Evolutionary conservation across 179 eudicot genomes (phyloP).

Genomic region (Actinidia chinensis): DNA sequence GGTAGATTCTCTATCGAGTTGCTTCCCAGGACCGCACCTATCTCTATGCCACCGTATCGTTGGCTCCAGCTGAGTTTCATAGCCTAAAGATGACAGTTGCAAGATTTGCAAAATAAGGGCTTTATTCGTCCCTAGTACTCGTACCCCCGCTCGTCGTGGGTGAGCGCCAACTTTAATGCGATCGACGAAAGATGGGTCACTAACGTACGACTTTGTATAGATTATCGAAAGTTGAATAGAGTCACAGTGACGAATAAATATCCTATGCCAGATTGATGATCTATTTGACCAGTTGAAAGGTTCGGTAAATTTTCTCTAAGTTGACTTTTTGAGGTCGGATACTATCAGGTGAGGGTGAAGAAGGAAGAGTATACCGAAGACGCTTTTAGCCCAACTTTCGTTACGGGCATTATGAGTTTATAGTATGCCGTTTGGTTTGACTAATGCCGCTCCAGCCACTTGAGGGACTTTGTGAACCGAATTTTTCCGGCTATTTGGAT

Average conservation of each 20-base stretch:
- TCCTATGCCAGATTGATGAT: not conserved
- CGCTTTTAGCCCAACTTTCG: too few species aligned
- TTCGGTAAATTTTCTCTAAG: too few species aligned
- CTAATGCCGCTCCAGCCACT: too few species aligned
- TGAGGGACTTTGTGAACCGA: too few species aligned
- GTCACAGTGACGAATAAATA: not conserved
- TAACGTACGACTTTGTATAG: not conserved
- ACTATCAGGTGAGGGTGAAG: too few species aligned
- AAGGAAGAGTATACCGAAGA: too few species aligned
- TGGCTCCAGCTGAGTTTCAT: not conserved
- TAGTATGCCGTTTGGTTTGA: too few species aligned
- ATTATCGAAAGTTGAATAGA: not conserved
- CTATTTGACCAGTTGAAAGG: too few species aligned
- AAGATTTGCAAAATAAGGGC: not conserved
- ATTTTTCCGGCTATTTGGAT: too few species aligned
- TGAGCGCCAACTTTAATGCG: not conserved
- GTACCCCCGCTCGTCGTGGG: not conserved
- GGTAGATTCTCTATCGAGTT: conserved; percentile 1
- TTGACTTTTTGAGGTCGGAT: too few species aligned
- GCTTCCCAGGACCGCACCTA: not conserved
- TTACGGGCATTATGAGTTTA: too few species aligned
- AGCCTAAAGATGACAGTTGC: not conserved
- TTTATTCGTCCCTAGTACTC: not conserved
- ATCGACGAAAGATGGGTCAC: not conserved
- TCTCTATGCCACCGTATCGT: not conserved